These are phyloP conservation scores for Marasmius oreades DNA, from an alignment of 1,284 basidiomycete genomes.

Conservation along the genomic window DNA sequence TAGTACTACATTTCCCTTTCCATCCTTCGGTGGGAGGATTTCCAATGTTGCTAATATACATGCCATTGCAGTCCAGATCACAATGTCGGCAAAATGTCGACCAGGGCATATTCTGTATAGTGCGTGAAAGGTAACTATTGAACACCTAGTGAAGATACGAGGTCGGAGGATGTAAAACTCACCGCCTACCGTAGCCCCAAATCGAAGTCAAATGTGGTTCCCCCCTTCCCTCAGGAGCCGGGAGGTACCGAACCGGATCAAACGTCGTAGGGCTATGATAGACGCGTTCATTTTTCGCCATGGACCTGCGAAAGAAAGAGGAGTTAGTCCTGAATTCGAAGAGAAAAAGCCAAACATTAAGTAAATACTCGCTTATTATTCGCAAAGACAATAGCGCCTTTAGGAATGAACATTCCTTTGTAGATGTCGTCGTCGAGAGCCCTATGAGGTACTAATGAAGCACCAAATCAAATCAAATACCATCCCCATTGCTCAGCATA, in stretches of 20 bases:
- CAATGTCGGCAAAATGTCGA: background rate
- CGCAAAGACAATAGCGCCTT: background rate
- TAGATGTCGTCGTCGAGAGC: background rate
- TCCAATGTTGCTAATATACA: background rate
- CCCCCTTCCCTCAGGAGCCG: background rate
- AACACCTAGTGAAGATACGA: too few species aligned
- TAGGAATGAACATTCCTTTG: slow-evolving; percentile 1
- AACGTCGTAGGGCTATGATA: background rate
- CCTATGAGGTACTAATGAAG: background rate
- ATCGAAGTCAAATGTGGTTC: background rate
- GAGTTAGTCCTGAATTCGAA: too few species aligned
- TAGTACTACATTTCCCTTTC: background rate
- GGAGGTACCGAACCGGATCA: background rate
- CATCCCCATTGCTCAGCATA: too few species aligned
- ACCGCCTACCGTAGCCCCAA: slow-evolving; percentile 1
- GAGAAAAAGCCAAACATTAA: background rate
- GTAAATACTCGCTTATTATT: background rate
- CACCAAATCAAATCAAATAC: too few species aligned
- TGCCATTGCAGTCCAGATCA: background rate
- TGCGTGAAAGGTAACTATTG: background rate
- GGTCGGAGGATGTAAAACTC: background rate
- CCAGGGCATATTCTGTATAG: slow-evolving; percentile 1
- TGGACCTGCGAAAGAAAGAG: background rate
- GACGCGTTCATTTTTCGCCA: background rate
- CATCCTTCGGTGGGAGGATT: background rate